These are phyloP conservation scores for Fraxinus cuspidata DNA, from an alignment of 257 asterid genomes.

Conservation along the genomic window DNA sequence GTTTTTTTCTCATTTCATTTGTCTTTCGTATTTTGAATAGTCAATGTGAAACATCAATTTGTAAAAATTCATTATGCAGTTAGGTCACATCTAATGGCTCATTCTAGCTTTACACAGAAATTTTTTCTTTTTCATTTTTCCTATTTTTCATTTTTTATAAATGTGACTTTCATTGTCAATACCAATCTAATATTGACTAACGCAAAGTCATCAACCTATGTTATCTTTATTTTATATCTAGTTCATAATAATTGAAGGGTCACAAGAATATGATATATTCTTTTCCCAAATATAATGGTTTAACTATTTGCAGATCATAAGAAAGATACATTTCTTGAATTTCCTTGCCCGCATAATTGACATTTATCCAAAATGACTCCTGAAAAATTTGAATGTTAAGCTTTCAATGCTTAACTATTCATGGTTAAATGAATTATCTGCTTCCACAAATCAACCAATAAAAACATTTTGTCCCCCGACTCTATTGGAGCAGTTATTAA, in stretches of 20 bases:
- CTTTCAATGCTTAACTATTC: not conserved
- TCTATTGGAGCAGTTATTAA: constrained; percentile 4
- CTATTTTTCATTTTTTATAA: not conserved
- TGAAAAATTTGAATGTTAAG: not conserved
- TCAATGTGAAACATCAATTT: constrained; percentile 15
- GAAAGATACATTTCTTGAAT: not conserved
- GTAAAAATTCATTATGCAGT: not conserved
- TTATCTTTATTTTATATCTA: constrained; percentile 20
- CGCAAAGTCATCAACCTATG: not conserved
- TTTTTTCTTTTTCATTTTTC: not conserved
- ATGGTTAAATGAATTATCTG: not conserved
- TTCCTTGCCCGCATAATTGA: not conserved
- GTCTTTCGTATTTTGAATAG: constrained; percentile 17
- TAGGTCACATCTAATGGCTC: not conserved
- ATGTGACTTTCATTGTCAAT: constrained; percentile 8
- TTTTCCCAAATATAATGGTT: not conserved
- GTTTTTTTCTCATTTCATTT: constrained; percentile 25
- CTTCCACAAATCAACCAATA: not conserved
- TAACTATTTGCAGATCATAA: not conserved
- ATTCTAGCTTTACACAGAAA: constrained; percentile 4
- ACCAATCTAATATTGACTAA: not conserved
- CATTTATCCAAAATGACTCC: not conserved
- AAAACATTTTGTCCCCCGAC: constrained; percentile 1
- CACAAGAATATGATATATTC: not conserved
- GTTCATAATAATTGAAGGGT: constrained; percentile 8